Base-by-base conservation (phyloP, 345 rosid species). In the Cardamine occulta region DNA sequence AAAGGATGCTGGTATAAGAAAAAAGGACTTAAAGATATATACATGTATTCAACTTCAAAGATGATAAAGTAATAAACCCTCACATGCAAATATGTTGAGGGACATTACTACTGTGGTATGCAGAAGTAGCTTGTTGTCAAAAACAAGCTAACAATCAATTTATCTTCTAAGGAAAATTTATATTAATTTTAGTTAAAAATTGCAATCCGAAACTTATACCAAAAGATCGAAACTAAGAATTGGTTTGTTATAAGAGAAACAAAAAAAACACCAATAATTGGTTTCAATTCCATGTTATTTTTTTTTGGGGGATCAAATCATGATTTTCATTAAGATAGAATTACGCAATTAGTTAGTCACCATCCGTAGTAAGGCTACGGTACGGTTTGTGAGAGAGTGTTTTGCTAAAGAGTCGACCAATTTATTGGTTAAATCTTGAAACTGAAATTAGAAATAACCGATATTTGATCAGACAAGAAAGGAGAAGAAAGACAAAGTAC, bases 401-500 rank as follows among this genome's bases (percentile, higher is more conserved):
- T 58, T 58, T 58, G 63, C 42, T 32, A 32, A 60, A 37, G 48
- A 21, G 49, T 37, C 19, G 3, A n/a, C 66, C 6, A 37, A 37
- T 12, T 15, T 14, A 51, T 34, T 51, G 57, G 51, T 63, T 61
- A 60, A 60, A 28, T 10, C 45, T 59, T 29, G 56, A 75, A 40
- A 68, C 64, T 68, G 54, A 48, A 31, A 61, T 31, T 42, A 40
- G 45, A 54, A 12, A 21, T 64, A 77, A 21, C 21, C 67, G 28
- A 64, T 21, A 21, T 57, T 26, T 71, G 28, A 70, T 56, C 4
- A 70, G 72, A 47, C 21, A 56, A 26, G 24, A 71, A 65, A 35
- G 29, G 54, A 55, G 49, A 26, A 49, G 17, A 51, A 28, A 72
- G 68, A 65, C 40, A 66, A 23, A 65, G 81, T 78, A 78, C 60